Percentiles rank a stretch among this genome's conserved stretches.
phyloP scores from a whole-genome alignment of 2,329 filamentous ascomycete genomes.

The Venturia aucupariae region DNA sequence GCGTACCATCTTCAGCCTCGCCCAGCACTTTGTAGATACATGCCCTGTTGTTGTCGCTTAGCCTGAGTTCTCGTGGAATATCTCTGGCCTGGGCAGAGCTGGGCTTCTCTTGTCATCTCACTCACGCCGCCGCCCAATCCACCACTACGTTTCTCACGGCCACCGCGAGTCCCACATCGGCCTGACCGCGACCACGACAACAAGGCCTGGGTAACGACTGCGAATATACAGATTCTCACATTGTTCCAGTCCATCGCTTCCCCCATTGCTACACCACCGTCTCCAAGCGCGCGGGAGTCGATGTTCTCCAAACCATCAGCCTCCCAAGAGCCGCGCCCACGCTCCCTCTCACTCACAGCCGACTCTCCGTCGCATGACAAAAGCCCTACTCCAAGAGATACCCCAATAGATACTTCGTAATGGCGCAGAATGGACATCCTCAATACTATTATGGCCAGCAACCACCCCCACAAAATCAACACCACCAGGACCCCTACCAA shows the following conservation, averaged over 20 bases:
- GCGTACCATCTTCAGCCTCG: neutral
- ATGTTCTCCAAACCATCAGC: constrained; percentile 6
- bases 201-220: neutral
- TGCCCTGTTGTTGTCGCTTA: neutral
- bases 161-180: neutral
- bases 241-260: neutral
- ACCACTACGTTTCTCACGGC: neutral
- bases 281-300: neutral
- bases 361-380: neutral
- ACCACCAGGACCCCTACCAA: constrained; percentile 8
- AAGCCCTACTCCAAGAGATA: neutral
- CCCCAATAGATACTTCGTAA: constrained; percentile 1
- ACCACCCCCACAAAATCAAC: constrained; percentile 4
- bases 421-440: constrained; percentile 9
- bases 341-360: neutral
- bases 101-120: neutral
- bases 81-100: neutral
- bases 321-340: constrained; percentile 1
- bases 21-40: neutral
- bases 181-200: neutral
- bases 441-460: constrained; percentile 12
- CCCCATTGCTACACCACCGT: neutral
- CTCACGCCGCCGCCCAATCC: neutral
- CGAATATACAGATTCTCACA: neutral
- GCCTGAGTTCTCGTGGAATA: neutral